These are phyloP conservation scores for Phytopythium helicoides DNA, from an alignment of 352 stramenopile species.

Conservation along the genomic window DNA sequence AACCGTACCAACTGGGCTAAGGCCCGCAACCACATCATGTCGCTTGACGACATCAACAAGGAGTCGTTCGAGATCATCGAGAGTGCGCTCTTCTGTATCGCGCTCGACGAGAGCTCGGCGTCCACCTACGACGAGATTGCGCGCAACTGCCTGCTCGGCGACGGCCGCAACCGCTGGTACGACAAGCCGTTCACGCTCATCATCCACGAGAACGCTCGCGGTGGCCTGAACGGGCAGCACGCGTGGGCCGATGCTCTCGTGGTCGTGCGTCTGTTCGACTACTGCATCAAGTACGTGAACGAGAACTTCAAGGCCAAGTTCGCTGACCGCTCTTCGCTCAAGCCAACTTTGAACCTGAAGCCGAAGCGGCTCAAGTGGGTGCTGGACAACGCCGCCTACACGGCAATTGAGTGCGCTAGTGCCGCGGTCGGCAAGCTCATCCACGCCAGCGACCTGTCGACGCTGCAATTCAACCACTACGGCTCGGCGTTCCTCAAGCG, in stretches of 20 bases:
- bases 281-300: slow-evolving; percentile 91
- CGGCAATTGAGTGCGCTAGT: slow-evolving; percentile 84
- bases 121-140: slow-evolving; percentile 85
- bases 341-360: slow-evolving; percentile 59
- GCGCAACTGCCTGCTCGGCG: slow-evolving; percentile 79
- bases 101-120: slow-evolving; percentile 87
- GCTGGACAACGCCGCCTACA: slow-evolving; percentile 77
- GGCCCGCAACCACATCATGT: slow-evolving; percentile 78
- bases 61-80: slow-evolving; percentile 93
- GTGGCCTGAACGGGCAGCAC: slow-evolving; percentile 95
- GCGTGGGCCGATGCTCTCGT: slow-evolving; percentile 97
- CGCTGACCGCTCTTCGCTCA: slow-evolving; percentile 63
- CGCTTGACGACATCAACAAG: slow-evolving; percentile 86
- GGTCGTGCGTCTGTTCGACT: slow-evolving; percentile 93
- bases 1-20: slow-evolving; percentile 95
- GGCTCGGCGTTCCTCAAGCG: slow-evolving; percentile 91
- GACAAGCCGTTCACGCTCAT: slow-evolving; percentile 98
- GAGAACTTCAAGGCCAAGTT: slow-evolving; percentile 90
- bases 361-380: slow-evolving; percentile 80
- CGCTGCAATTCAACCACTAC: slow-evolving; percentile 92
- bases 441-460: slow-evolving; percentile 87
- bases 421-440: slow-evolving; percentile 92
- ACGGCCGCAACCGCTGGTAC: slow-evolving; percentile 96
- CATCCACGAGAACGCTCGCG: slow-evolving; percentile 95
- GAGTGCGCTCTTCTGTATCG: slow-evolving; percentile 92